Conservation (phyloP, 1,284 basidiomycete species). For the Apiotrichum mycotoxinovorans region DNA sequence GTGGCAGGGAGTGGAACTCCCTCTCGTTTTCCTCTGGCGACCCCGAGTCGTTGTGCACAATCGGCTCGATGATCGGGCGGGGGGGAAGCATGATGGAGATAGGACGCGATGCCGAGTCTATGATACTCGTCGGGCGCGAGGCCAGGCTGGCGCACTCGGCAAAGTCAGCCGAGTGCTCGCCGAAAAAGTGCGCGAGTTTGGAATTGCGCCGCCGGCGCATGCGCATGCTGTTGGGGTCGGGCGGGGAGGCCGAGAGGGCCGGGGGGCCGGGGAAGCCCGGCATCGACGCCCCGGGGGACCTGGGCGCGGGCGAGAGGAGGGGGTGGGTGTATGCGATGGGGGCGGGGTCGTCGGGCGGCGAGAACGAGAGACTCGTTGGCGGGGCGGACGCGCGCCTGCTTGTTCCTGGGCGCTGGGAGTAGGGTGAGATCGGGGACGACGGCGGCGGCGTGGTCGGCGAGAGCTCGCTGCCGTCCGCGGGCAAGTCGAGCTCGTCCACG, state of each 20-base stretch:
- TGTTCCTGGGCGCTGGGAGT: neutral
- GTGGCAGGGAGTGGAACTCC: neutral
- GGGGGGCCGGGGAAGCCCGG: conserved; percentile 6
- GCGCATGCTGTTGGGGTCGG: neutral
- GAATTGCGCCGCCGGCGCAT: conserved; percentile 20
- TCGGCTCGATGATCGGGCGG: conserved; percentile 1
- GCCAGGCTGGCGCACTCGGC: neutral
- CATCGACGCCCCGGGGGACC: conserved; percentile 1
- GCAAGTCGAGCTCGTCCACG: conserved; percentile 27
- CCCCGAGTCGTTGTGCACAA: neutral
- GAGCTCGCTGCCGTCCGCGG: neutral
- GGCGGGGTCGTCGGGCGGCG: neutral
- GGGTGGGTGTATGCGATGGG: conserved; percentile 1
- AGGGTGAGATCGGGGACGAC: neutral
- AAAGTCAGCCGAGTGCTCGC: conserved; percentile 13
- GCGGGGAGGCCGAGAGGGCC: conserved; percentile 1
- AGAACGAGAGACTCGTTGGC: conserved; percentile 3
- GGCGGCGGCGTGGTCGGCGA: neutral
- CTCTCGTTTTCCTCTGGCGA: neutral
- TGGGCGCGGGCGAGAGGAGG: neutral
- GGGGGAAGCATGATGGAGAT: neutral
- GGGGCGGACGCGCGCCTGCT: conserved; percentile 7
- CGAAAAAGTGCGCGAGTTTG: conserved; percentile 35
- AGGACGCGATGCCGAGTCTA: neutral
- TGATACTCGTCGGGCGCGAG: too few relatives aligned